phyloP scores from a whole-genome alignment of 768 basidiomycete genomes.

The Mycena maculata region DNA sequence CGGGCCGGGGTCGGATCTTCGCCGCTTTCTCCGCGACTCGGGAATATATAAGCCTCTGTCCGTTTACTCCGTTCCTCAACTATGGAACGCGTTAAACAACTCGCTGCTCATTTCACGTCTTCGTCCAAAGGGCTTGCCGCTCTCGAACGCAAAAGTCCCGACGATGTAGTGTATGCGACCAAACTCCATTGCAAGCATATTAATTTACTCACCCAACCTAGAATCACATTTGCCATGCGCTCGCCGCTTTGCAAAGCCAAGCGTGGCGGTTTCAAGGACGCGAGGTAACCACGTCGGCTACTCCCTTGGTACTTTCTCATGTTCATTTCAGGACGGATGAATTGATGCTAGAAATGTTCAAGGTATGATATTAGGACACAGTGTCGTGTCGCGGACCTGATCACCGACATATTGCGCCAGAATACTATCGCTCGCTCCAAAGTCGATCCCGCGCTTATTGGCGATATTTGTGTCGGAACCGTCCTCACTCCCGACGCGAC shows the following conservation, averaged over 20 bases:
- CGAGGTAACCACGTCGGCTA: conserved; percentile 1
- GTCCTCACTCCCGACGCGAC: conserved; percentile 72
- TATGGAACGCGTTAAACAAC: conserved; percentile 76
- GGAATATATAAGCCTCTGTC: not conserved
- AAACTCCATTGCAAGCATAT: not conserved
- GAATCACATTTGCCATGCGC: conserved; percentile 80
- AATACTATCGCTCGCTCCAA: conserved; percentile 51
- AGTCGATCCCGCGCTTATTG: conserved; percentile 73
- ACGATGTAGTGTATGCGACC: conserved; percentile 74
- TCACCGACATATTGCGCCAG: not conserved
- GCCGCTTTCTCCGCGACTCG: not conserved
- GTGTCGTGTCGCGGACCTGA: too few species aligned
- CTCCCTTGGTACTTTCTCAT: conserved; percentile 36
- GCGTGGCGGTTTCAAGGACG: conserved; percentile 69
- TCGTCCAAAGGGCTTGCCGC: conserved; percentile 58
- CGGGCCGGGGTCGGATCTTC: not conserved
- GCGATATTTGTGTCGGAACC: conserved; percentile 85
- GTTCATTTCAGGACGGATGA: conserved; percentile 73
- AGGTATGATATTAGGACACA: too few species aligned
- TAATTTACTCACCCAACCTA: not conserved
- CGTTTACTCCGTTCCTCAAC: not conserved
- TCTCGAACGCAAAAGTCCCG: conserved; percentile 68
- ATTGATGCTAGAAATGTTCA: conserved; percentile 84
- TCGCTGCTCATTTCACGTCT: conserved; percentile 67
- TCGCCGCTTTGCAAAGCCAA: conserved; percentile 82